Base-by-base conservation (phyloP, 768 basidiomycete genomes). In the Naganishia kalamii region DNA sequence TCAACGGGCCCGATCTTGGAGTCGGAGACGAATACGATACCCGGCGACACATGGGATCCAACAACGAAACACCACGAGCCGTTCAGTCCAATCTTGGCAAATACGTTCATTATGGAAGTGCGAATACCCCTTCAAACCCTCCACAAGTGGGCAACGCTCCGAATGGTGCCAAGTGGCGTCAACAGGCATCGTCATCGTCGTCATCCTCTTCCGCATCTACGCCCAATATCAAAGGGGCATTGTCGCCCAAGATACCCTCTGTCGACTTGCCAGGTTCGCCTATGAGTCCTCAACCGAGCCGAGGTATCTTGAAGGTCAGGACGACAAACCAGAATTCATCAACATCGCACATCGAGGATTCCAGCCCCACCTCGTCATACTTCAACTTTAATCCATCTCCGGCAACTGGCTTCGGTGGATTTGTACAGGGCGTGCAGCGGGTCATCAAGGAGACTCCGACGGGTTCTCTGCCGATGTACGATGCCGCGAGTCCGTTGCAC, bases 1-100 rank as follows among this genome's bases (percentile, higher is more conserved):
- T 86, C 69, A 82, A 78, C 11, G 85, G 83, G 1, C 82, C 85
- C 10, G 84, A 85, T 71, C 78, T 85, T 15, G 83, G 83, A 2
- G 83, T 83, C 60, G 84, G 70, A 69, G 63, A 64, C 62, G 74
- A 62, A 57, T 72, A 66, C 64, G 74, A 29, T 30, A 69, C 75
- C 75, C 46, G 77, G 79, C 23, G 73, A 35, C 54, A 57, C 27
- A 57, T 57, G 54, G 54, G 54, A 40, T 57, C 54, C 15, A 57
- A 35, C 30, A 40, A 33, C n/a, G 54, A 57, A 21, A 57, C 32
- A 19, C 50, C 63, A 41, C 37, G 63, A 43, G 47, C 69, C 72
- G 32, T 80, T 74, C 60, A 76, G 66, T 64, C 75, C 74, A 30
- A 75, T 71, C 40, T 80, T 78, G 70, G 74, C 65, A 62, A 75